Base-by-base conservation (phyloP, 2,329 filamentous ascomycete species). In the Orbilia blumenaviensis region DNA sequence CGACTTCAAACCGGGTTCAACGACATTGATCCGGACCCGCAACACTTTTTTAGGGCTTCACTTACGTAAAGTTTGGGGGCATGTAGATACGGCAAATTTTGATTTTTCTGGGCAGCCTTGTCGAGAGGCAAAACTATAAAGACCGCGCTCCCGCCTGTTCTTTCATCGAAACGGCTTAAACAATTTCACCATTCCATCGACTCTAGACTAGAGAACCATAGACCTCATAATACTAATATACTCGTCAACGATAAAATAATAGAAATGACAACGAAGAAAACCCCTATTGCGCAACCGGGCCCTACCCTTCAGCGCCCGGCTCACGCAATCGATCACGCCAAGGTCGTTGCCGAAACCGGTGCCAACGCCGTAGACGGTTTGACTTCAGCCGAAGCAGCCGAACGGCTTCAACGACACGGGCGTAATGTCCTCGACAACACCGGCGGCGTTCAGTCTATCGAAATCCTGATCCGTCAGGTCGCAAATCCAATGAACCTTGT, bases 401-500 rank as follows among this genome's bases (percentile, higher is more conserved):
- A 88, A 72, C 84, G 90, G 25, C 86, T 89, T 66, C 82, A 86
- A 25, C 85, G 87, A 73, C 89, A 90, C 81, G 89, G 90, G 58
- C 84, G 83, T 16, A 93, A 93, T 83, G 90, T 92, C 81, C 85
- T 93, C 25, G 88, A 92, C 50, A 88, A 92, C 21, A 89, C 86
- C 18, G 88, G 87, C 27, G 88, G 87, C 29, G 89, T 93, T 54
- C 87, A 87, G 81, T 86, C 90, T 85, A 89, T 69, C 80, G 93
- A 90, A 79, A 92, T 93, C 48, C 84, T 93, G 54, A 84, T 91
- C 72, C 89, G 90, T 80, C 91, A 93, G 82, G 83, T 92, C 21
- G 87, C 89, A 81, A 93, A 93, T 84, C 91, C 91, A 73, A 92
- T 93, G 91, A 91, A 91, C 66, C 83, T 92, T 61, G 66, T 69